Conservation (phyloP, 2,329 filamentous ascomycete species). For the Diaporthe nobilis region DNA sequence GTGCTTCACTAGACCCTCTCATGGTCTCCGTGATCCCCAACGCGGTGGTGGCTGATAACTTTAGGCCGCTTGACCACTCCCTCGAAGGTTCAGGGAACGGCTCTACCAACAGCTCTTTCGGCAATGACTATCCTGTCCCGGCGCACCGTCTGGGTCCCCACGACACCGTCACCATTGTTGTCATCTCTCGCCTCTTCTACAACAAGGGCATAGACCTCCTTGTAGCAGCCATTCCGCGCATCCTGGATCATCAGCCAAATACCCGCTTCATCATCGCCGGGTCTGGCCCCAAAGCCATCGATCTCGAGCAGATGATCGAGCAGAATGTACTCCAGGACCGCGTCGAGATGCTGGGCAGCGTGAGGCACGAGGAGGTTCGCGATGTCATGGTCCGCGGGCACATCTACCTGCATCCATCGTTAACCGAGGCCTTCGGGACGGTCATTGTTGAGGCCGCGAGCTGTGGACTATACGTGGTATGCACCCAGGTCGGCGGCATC, state of each 20-base stretch:
- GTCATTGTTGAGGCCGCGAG: constrained; percentile 98
- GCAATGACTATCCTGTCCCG: constrained; percentile 57
- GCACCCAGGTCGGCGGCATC: constrained; percentile 95
- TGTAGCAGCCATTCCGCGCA: constrained; percentile 95
- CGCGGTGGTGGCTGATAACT: constrained; percentile 96
- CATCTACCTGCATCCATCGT: constrained; percentile 93
- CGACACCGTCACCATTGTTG: constrained; percentile 94
- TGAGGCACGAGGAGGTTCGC: constrained; percentile 95
- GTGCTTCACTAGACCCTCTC: constrained; percentile 92
- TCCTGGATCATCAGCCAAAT: constrained; percentile 89
- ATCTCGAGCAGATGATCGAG: constrained; percentile 98
- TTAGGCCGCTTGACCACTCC: constrained; percentile 76
- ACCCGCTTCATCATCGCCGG: constrained; percentile 98
- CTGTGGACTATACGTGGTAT: constrained; percentile 96
- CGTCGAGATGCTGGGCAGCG: constrained; percentile 90
- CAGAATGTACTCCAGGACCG: constrained; percentile 93
- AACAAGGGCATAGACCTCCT: constrained; percentile 98
- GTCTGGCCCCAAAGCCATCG: constrained; percentile 95
- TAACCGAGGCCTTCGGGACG: constrained; percentile 97
- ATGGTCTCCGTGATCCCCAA: constrained; percentile 99
- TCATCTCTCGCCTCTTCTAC: constrained; percentile 97
- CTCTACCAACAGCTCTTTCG: constrained; percentile 51
- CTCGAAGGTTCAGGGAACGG: constrained; percentile 40
- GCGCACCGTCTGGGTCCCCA: constrained; percentile 82
- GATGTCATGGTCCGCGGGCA: constrained; percentile 98